phyloP scores from a whole-genome alignment of 352 stramenopile genomes.

The Globisporangium abappressorium region DNA sequence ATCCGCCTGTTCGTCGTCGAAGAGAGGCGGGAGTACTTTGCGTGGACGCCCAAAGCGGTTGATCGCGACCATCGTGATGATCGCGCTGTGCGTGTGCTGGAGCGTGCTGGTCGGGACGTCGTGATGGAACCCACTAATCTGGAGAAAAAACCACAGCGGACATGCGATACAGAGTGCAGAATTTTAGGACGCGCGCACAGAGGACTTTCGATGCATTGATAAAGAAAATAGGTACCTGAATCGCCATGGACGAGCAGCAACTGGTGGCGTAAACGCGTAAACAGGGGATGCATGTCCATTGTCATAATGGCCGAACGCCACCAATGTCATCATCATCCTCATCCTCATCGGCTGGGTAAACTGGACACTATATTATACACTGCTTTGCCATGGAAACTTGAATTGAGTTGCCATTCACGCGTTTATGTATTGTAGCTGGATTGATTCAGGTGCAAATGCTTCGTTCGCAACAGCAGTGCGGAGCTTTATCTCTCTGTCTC shows the following conservation, averaged over 20 bases:
- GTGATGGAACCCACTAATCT: constrained; percentile 48
- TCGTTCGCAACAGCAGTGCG: neutral
- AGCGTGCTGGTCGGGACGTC: constrained; percentile 34
- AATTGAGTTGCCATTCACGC: neutral
- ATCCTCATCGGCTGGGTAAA: neutral
- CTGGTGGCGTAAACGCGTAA: constrained; percentile 20
- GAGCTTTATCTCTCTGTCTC: neutral
- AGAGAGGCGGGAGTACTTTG: constrained; percentile 40
- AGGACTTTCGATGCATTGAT: no score
- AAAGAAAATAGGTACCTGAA: no score
- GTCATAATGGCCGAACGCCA: neutral
- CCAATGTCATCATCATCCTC: neutral
- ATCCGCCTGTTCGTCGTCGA: constrained; percentile 34
- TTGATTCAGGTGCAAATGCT: neutral
- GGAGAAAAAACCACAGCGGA: constrained; percentile 8
- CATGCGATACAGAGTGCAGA: no score
- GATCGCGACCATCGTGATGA: constrained; percentile 68
- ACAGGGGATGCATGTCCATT: neutral
- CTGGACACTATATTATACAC: neutral
- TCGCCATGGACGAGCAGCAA: neutral
- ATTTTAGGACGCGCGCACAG: no score
- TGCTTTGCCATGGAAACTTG: neutral
- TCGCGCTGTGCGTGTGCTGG: constrained; percentile 51
- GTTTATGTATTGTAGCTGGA: neutral
- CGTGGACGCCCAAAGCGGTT: constrained; percentile 41